Base-by-base conservation (phyloP, 208 protist species). In the Acanthamoeba triangularis region DNA sequence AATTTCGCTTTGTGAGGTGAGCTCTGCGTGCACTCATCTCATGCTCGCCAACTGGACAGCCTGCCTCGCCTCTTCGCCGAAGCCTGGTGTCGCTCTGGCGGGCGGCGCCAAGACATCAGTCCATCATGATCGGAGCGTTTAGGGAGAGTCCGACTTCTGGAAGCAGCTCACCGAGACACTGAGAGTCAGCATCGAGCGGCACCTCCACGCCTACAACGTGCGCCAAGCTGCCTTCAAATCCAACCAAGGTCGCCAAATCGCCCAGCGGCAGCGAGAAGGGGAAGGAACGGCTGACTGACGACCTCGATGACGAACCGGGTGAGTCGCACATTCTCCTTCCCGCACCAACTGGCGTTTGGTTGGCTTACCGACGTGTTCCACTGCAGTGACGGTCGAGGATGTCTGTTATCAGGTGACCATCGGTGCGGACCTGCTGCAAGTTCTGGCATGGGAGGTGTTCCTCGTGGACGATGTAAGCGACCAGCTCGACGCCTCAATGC, bases 141-240 rank as follows among this genome's bases (percentile, higher is more conserved):
- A 44, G 84, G 11, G 84, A 91, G 30, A 69, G 30, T 14, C 52
- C 44, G 84, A 67, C 59, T 91, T 91, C 33, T 91, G 84, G 84
- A 72, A 91, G 33, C 63, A 69, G 28, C 63, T 69, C 18, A 69
- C 63, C 11, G 63, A 69, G 63, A 35, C 63, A 1, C 28, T 69
- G 63, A 35, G 28, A 2, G 11, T 28, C 63, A 35, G 63, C 28
- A 69, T 69, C 63, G 63, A 69, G 63, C 63, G 63, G 28, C 63
- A 69, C 28, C 63, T 69, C 6, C 63, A 69, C 28, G 20, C 63
- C 28, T 69, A 35, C n/a, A n/a, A 69, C 28, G 63, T 69, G 28
- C 63, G 28, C 20, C 63, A 35, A n/a, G 63, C 63, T 28, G 25
- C 28, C 63, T 14, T n/a, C 63, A 10, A n/a, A n/a, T n/a, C n/a